These are phyloP conservation scores for Coffea eugenioides DNA, from an alignment of 257 asterid genomes.

Conservation along the genomic window DNA sequence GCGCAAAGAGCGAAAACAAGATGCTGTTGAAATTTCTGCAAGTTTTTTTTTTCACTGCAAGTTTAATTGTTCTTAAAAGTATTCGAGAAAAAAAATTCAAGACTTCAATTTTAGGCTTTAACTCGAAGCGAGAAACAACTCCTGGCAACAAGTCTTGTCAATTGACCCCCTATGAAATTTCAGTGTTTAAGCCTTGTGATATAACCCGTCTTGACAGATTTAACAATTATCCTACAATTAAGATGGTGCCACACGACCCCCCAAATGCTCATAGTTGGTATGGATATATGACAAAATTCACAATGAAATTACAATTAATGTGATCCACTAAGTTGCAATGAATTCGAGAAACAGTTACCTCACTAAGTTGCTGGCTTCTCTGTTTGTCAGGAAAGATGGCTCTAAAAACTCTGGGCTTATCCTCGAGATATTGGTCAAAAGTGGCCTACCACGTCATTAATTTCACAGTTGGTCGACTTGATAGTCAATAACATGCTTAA, in stretches of 20 bases:
- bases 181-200: not conserved
- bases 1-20: not conserved
- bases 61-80: not conserved
- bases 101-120: not conserved
- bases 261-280: not conserved
- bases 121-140: not conserved
- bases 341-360: slow-evolving; percentile 39
- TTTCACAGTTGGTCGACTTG: not conserved
- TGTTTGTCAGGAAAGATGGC: slow-evolving; percentile 91
- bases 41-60: not conserved
- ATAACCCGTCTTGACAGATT: not conserved
- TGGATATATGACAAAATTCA: no score
- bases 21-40: not conserved
- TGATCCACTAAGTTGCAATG: no score
- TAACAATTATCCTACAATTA: no score
- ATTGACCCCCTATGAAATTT: no score
- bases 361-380: slow-evolving; percentile 74
- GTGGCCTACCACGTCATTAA: slow-evolving; percentile 55
- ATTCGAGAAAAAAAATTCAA: not conserved
- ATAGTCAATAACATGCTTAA: not conserved
- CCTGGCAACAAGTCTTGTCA: not conserved
- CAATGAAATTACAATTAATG: no score
- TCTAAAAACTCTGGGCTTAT: slow-evolving; percentile 75
- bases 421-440: slow-evolving; percentile 83
- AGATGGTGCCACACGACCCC: not conserved